Percentiles rank a stretch among this genome's conserved stretches.
phyloP scores from a whole-genome alignment of 2,329 filamentous ascomycete genomes.

The Drechslerella stenobrocha region DNA sequence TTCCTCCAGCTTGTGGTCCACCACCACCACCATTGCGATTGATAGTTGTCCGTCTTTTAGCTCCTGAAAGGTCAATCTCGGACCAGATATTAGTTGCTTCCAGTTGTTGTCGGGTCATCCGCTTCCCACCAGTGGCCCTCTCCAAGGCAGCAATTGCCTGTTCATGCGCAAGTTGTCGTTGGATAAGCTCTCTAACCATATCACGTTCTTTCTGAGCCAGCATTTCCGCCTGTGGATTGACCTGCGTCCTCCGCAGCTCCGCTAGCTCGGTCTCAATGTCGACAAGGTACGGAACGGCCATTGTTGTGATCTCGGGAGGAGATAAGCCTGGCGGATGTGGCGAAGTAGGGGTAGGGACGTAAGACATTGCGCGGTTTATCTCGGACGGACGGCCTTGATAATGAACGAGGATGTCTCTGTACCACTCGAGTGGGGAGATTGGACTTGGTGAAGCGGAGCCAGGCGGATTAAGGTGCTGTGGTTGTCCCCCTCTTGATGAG shows the following conservation, averaged over 20 bases:
- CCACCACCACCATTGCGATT: neutral
- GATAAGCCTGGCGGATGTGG: slow-evolving; percentile 33
- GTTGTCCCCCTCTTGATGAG: slow-evolving; percentile 8
- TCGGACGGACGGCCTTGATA: slow-evolving; percentile 35
- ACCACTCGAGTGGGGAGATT: slow-evolving; percentile 35
- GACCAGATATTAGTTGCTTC: slow-evolving; percentile 43
- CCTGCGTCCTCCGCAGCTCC: slow-evolving; percentile 15
- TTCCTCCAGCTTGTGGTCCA: neutral
- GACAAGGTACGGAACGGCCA: slow-evolving; percentile 36
- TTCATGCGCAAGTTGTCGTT: slow-evolving; percentile 39
- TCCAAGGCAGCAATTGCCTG: slow-evolving; percentile 40
- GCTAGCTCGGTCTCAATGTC: slow-evolving; percentile 31
- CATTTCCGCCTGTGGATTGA: slow-evolving; percentile 15
- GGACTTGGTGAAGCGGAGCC: slow-evolving; percentile 11
- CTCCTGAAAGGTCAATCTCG: slow-evolving; percentile 32
- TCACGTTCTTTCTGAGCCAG: slow-evolving; percentile 32
- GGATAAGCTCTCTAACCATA: slow-evolving; percentile 39
- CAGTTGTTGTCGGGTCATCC: slow-evolving; percentile 28
- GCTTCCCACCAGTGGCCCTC: slow-evolving; percentile 36
- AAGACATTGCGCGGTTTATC: slow-evolving; percentile 38
- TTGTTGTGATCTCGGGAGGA: slow-evolving; percentile 30
- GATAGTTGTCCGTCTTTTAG: slow-evolving; percentile 3
- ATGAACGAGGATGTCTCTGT: slow-evolving; percentile 28
- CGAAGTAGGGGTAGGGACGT: slow-evolving; percentile 25
- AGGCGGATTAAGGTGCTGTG: slow-evolving; percentile 19